Conservation (phyloP, 2,329 filamentous ascomycete species). For the Trichoderma sp. region DNA sequence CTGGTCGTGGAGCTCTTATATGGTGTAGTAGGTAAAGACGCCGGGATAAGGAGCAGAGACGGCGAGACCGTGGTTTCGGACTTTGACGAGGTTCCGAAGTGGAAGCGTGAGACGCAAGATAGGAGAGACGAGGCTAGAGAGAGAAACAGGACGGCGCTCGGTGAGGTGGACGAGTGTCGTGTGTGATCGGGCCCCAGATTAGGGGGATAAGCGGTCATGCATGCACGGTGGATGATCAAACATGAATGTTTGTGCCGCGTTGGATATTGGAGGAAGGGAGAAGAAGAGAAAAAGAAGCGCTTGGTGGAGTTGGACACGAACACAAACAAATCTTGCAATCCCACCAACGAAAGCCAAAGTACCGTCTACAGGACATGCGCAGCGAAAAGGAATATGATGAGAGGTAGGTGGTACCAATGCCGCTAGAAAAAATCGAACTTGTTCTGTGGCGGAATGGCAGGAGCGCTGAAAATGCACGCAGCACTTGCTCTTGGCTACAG, state of each 20-base stretch:
- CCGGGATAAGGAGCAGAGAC: not conserved
- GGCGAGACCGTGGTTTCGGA: constrained; percentile 3
- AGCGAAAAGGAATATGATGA: not conserved
- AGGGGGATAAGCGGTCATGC: not conserved
- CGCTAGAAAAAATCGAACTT: not conserved
- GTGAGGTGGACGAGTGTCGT: not conserved
- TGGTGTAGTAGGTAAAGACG: not conserved
- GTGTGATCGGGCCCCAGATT: not conserved
- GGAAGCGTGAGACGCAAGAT: not conserved
- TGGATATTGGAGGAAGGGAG: not conserved
- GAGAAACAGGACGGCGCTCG: not conserved
- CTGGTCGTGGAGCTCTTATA: not conserved
- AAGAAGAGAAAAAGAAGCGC: not conserved
- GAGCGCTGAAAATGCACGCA: not conserved
- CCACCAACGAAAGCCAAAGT: not conserved
- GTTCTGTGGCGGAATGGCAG: not conserved
- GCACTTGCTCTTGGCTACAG: not conserved
- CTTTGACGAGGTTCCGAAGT: not conserved
- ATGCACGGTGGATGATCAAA: not conserved
- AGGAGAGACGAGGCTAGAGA: not conserved
- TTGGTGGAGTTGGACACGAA: not conserved
- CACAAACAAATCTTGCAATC: not conserved
- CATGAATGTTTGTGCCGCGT: not conserved
- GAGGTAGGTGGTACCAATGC: not conserved
- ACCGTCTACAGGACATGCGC: not conserved